Evolutionary conservation across 176 grass and related monocot genomes (phyloP).

Genomic region (Musa troglodytarum): DNA sequence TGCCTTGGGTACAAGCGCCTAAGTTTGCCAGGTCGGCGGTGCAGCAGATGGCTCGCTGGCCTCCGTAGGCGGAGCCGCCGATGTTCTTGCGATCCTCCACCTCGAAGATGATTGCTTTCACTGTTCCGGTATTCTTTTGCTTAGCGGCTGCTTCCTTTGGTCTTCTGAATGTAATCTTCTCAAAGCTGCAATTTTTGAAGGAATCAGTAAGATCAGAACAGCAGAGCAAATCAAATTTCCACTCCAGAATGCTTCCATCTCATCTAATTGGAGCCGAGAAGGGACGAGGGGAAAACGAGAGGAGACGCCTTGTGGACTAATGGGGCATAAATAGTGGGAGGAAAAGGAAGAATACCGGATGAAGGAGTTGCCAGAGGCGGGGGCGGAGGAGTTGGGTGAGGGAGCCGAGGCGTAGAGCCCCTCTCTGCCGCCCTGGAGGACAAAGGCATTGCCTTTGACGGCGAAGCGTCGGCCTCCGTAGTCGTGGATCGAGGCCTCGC

Average conservation of each 20-base stretch:
- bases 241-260: not conserved
- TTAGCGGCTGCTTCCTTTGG: conserved; percentile 3
- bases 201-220: not conserved
- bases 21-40: conserved; percentile 1
- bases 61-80: conserved; percentile 13
- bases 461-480: not conserved
- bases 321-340: not conserved
- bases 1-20: conserved; percentile 2
- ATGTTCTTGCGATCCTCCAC: not conserved
- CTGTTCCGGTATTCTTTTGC: not conserved
- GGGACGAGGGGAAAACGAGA: not conserved
- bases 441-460: conserved; percentile 7
- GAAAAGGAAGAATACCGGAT: not conserved
- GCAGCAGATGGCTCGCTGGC: conserved; percentile 12
- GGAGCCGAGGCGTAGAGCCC: not conserved
- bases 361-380: conserved; percentile 3
- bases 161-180: conserved; percentile 13
- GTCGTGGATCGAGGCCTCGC: conserved; percentile 3
- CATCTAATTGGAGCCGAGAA: not conserved
- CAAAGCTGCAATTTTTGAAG: conserved; percentile 1
- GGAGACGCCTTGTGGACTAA: not conserved
- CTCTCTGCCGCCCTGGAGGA: conserved; percentile 7
- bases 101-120: conserved; percentile 2
- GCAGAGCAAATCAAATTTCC: not conserved
- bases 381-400: not conserved